Evolutionary conservation across 1,284 basidiomycete species (phyloP).

Genomic region (Sparassis latifolia): DNA sequence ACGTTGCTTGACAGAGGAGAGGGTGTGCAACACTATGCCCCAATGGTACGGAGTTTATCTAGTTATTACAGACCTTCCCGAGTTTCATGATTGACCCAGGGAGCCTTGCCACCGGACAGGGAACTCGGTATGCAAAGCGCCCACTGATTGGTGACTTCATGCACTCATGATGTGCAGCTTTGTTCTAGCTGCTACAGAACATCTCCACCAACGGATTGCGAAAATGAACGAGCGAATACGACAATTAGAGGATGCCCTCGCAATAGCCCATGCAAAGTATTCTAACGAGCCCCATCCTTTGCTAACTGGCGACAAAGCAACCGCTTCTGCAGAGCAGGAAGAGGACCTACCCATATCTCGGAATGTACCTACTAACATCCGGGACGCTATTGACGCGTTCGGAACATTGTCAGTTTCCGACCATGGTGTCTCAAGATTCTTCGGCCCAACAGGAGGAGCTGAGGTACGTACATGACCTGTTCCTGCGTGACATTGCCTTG

Average conservation of each 20-base stretch:
- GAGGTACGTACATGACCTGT: constrained; percentile 28
- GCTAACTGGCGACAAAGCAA: constrained; percentile 48
- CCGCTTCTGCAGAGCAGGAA: constrained; percentile 30
- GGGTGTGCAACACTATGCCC: constrained; percentile 68
- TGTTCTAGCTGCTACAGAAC: constrained; percentile 72
- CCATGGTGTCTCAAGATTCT: constrained; percentile 55
- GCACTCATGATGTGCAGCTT: constrained; percentile 37
- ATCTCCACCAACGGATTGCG: constrained; percentile 64
- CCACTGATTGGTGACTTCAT: not conserved
- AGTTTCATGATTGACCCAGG: constrained; percentile 10
- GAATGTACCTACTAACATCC: constrained; percentile 3
- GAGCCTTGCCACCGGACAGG: constrained; percentile 45
- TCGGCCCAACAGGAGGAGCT: constrained; percentile 56
- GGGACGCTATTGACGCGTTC: constrained; percentile 28
- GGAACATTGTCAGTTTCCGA: constrained; percentile 60
- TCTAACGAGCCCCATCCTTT: constrained; percentile 54
- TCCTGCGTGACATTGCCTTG: not conserved
- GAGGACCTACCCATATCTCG: constrained; percentile 12
- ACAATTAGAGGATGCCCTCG: constrained; percentile 68
- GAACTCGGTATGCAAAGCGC: constrained; percentile 46
- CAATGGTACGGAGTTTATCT: constrained; percentile 41
- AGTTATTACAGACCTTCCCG: not conserved
- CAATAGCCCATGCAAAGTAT: constrained; percentile 36
- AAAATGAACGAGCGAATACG: constrained; percentile 71
- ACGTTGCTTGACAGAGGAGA: constrained; percentile 33